Evolutionary conservation across 2,329 filamentous ascomycete genomes (phyloP), one percentile per base, ranked within the genome.

Genomic region (Aphanocladium album): DNA sequence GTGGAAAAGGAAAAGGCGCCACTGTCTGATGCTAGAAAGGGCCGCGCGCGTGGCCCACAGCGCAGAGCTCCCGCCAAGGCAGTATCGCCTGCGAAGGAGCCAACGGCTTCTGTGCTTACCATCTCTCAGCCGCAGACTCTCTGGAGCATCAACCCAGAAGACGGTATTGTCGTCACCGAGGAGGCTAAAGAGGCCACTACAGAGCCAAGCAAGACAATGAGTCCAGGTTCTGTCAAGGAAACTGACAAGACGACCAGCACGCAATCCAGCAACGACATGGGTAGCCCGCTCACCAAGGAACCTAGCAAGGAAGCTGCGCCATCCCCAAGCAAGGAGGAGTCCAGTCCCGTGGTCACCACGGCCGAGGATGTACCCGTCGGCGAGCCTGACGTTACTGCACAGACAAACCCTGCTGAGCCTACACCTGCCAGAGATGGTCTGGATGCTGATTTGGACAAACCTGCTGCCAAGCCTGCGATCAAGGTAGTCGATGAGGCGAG

Each of bases 21-120:
- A n/a, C 79, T 99, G 27, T 82, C 83, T 23, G 95, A 99, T 79
- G 92, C 93, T 39, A 85, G 95, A 65, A 98, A 98, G 78, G 87
- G 92, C 25, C 84, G 95, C 66, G 95, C 95, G 23, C 88, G 91
- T 65, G 95, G 95, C 12, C 95, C 95, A 17, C 87, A 91, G 66
- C 84, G 92, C 66, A 83, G 92, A 70, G 85, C 89, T 25, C 84
- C 86, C 33, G 79, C 82, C 12, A 82, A 77, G 74, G 65, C 72
- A 6, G 67, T 70, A 8, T 66, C 69, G 37, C 71, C 72, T 52
- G 67, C 64, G 23, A 52, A 63, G 8, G 66, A 67, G 51, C 60
- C 68, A 3, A 50, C 70, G n/a, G 67, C 69, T 14, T 72, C 75
- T n/a, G 70, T 72, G 2, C 69, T 85, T 49, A 76, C 73, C 19